Base-by-base conservation (phyloP, 169 alveolate genomes). In the Ichthyophthirius multifiliis region DNA sequence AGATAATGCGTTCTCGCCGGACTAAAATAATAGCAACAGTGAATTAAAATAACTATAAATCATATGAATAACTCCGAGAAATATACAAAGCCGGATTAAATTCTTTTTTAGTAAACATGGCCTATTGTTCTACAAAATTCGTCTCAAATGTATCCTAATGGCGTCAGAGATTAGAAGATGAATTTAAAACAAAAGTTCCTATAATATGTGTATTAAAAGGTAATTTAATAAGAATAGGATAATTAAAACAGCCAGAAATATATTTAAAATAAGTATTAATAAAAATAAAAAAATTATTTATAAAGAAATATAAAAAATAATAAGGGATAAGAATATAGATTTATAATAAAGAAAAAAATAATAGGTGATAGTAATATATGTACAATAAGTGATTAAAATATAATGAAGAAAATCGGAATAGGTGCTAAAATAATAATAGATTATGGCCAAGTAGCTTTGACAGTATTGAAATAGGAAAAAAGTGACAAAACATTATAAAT, bases 161-260 rank as follows among this genome's bases (percentile, higher is more conserved):
- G 39, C 45, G 86, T 55, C 37, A 43, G 23, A 15, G 55, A 62
- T 41, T 81, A 30, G 86, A 81, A 55, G 9, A 55, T 13, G 86
- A 81, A 23, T 81, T 45, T 10, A 73, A 73, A 20, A 74, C 30
- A 10, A 74, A 47, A 34, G 73, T 81, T 47, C 86, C 86, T 4
- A 4, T 81, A 18, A 81, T 65, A 18, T 39, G 65, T 16, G 75
- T 81, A 9, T 73, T 81, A 20, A 81, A 48, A 13, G 86, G 86
- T 20, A 34, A 41, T 9, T 23, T 81, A 4, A 64, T 73, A 13
- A 74, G 86, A 23, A 67, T 81, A 9, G 86, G 86, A 2, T 20
- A 27, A 30, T 41, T 81, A 18, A 20, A 31, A 20, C 55, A 81
- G 32, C 44, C 82, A 10, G 75, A 81, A 73, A 81, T 65, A 48